phyloP scores from a whole-genome alignment of 2,329 filamentous ascomycete species.

The Trichoderma polysporum region DNA sequence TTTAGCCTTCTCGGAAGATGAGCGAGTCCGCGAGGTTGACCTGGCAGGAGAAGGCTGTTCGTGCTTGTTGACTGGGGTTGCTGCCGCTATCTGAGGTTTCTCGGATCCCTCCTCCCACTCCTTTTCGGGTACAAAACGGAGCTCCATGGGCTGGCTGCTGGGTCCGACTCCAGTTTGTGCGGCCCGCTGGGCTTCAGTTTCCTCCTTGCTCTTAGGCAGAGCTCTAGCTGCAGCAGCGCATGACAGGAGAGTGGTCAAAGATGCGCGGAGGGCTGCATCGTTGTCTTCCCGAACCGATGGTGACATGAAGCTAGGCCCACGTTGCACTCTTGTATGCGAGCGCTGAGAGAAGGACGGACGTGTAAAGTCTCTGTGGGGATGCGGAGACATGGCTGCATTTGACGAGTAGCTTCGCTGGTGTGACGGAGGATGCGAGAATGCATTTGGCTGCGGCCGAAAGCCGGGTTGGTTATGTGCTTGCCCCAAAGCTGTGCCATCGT shows the following conservation, averaged over 20 bases:
- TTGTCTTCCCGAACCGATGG: conserved; percentile 81
- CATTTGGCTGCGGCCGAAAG: conserved; percentile 89
- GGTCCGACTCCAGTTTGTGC: conserved; percentile 43
- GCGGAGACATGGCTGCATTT: conserved; percentile 48
- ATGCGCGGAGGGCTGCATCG: conserved; percentile 87
- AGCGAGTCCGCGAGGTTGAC: conserved; percentile 30
- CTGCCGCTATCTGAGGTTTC: conserved; percentile 21
- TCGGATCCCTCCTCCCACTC: conserved; percentile 49
- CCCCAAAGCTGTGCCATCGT: conserved; percentile 81
- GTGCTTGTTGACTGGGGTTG: conserved; percentile 28
- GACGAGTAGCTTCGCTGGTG: conserved; percentile 52
- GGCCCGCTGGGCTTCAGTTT: conserved; percentile 38
- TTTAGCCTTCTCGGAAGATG: conserved; percentile 48
- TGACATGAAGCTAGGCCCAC: conserved; percentile 63
- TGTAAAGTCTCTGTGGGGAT: conserved; percentile 51
- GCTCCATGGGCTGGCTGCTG: conserved; percentile 55
- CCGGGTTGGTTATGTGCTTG: conserved; percentile 49
- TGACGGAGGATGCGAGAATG: conserved; percentile 79
- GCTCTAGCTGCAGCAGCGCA: conserved; percentile 87
- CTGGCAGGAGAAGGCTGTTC: conserved; percentile 33
- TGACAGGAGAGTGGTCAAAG: conserved; percentile 92
- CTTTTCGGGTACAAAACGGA: conserved; percentile 60
- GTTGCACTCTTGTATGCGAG: conserved; percentile 46
- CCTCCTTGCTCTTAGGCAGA: conserved; percentile 64
- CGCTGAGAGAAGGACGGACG: conserved; percentile 51